phyloP scores from a whole-genome alignment of 2,329 filamentous ascomycete genomes.

The Phoma herbarum region DNA sequence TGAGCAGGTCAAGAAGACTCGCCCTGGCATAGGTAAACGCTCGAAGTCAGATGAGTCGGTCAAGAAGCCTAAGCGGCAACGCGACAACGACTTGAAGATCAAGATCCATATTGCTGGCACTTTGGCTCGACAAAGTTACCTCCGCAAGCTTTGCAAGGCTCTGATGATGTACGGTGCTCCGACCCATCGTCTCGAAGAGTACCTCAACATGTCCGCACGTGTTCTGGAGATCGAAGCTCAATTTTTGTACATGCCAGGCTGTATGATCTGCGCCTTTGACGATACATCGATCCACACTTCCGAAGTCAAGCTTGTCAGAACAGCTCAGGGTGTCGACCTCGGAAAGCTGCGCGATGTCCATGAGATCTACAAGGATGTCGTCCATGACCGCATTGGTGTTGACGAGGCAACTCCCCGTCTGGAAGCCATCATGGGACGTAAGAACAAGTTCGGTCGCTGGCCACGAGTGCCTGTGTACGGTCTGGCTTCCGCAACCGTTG shows the following conservation, averaged over 20 bases:
- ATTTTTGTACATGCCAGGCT: slow-evolving; percentile 88
- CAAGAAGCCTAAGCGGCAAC: slow-evolving; percentile 44
- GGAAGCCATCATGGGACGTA: slow-evolving; percentile 67
- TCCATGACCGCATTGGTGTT: slow-evolving; percentile 77
- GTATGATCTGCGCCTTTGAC: slow-evolving; percentile 93
- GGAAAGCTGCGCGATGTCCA: slow-evolving; percentile 78
- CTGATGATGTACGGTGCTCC: slow-evolving; percentile 92
- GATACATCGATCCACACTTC: slow-evolving; percentile 77
- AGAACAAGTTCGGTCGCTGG: slow-evolving; percentile 62
- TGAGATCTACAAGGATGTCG: slow-evolving; percentile 82
- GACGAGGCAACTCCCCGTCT: slow-evolving; percentile 73
- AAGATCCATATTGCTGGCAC: slow-evolving; percentile 72
- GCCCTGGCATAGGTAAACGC: slow-evolving; percentile 49
- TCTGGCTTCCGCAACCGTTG: slow-evolving; percentile 76
- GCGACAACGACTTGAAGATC: slow-evolving; percentile 64
- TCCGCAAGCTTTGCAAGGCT: slow-evolving; percentile 83
- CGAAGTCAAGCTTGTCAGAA: slow-evolving; percentile 79
- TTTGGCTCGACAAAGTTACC: slow-evolving; percentile 80
- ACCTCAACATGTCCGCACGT: slow-evolving; percentile 88
- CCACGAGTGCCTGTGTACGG: slow-evolving; percentile 73
- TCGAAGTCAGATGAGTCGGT: slow-evolving; percentile 50
- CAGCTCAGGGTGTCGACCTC: slow-evolving; percentile 74
- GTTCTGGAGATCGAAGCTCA: slow-evolving; percentile 89
- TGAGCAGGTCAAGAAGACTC: slow-evolving; percentile 51
- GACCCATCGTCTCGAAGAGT: slow-evolving; percentile 89